phyloP scores from a whole-genome alignment of 768 basidiomycete genomes.

The Lanmaoa pseudosensibilis region DNA sequence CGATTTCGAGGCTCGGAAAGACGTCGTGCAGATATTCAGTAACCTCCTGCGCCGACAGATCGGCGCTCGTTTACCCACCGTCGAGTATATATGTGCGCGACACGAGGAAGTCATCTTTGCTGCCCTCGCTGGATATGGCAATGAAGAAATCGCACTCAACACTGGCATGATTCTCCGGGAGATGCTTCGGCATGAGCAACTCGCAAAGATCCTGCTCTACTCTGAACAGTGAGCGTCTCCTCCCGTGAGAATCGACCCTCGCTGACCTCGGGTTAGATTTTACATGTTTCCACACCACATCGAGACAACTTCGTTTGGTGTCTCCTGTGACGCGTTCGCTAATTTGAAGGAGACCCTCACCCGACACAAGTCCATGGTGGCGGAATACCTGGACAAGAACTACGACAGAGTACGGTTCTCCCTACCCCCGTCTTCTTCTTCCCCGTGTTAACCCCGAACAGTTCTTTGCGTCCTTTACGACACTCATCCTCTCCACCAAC shows the following conservation, averaged over 20 bases:
- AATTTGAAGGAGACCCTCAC: constrained; percentile 98
- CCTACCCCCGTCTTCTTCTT: neutral
- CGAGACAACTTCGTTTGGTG: constrained; percentile 96
- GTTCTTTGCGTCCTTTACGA: constrained; percentile 96
- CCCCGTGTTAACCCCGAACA: constrained; percentile 30
- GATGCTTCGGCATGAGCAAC: constrained; percentile 90
- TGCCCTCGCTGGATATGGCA: constrained; percentile 87
- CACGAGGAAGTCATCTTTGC: constrained; percentile 78
- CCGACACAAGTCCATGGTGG: constrained; percentile 97
- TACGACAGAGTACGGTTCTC: constrained; percentile 78
- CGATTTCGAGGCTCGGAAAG: constrained; percentile 92
- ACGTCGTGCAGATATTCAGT: constrained; percentile 86
- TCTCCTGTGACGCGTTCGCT: constrained; percentile 96
- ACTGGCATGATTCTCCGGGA: constrained; percentile 98
- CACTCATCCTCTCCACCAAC: constrained; percentile 89
- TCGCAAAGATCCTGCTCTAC: constrained; percentile 86
- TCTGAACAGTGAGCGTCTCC: constrained; percentile 82
- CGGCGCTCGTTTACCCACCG: constrained; percentile 91
- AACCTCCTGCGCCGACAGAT: constrained; percentile 89
- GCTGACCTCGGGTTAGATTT: constrained; percentile 56
- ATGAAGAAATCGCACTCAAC: constrained; percentile 94
- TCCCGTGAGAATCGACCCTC: neutral
- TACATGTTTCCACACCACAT: constrained; percentile 97
- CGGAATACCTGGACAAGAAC: constrained; percentile 93
- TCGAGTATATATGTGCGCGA: constrained; percentile 84